These are phyloP conservation scores for Stephania japonica DNA, from an alignment of 164 flowering plant genomes.

Conservation along the genomic window DNA sequence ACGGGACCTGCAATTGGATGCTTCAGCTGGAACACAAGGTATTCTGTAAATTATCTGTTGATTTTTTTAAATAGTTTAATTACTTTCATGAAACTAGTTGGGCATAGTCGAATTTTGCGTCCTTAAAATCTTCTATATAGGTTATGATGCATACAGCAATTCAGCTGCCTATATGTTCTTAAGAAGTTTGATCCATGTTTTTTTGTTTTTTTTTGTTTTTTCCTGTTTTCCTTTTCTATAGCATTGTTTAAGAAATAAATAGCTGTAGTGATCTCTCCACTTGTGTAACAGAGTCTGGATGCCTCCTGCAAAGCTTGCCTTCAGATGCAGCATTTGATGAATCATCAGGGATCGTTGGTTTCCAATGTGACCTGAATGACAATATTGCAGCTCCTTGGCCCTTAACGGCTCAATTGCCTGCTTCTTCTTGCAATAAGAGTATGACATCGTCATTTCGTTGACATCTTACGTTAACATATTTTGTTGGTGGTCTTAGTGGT, in stretches of 20 bases:
- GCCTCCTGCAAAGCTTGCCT: constrained; percentile 94
- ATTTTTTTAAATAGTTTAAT: neutral
- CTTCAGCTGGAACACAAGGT: constrained; percentile 45
- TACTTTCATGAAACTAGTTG: neutral
- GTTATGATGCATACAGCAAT: neutral
- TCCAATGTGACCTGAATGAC: constrained; percentile 91
- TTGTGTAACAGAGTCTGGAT: constrained; percentile 14
- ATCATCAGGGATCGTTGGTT: constrained; percentile 65
- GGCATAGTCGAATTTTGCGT: neutral
- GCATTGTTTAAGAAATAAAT: neutral
- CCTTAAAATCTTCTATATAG: neutral
- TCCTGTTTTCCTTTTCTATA: neutral
- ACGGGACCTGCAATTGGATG: constrained; percentile 13
- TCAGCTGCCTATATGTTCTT: neutral
- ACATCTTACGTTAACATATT: neutral
- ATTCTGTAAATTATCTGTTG: neutral
- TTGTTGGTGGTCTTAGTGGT: neutral
- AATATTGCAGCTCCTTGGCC: constrained; percentile 99
- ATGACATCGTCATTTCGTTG: constrained; percentile 15
- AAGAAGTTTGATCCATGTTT: neutral
- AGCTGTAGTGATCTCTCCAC: neutral
- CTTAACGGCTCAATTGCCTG: constrained; percentile 39
- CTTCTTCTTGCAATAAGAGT: constrained; percentile 90
- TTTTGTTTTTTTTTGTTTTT: neutral
- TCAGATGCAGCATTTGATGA: constrained; percentile 82